These are phyloP conservation scores for Heterococcus sp. DNA, from an alignment of 108 stramenopile species.

Conservation along the genomic window DNA sequence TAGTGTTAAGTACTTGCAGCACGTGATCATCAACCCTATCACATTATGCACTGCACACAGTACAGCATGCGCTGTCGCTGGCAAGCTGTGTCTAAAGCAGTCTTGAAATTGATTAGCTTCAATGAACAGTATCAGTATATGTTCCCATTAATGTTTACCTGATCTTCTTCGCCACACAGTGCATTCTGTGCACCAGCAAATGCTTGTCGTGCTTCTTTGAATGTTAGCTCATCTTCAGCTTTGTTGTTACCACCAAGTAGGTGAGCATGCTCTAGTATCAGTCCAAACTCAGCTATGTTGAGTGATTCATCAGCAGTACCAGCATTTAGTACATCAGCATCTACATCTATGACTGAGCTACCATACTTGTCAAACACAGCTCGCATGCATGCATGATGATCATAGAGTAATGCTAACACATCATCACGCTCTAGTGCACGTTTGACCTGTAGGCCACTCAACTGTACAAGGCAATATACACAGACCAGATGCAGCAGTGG, in stretches of 20 bases:
- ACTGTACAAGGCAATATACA: background rate
- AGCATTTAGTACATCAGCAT: conserved; percentile 1
- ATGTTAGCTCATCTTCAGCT: conserved; percentile 28
- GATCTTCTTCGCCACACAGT: conserved; percentile 24
- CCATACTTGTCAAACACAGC: conserved; percentile 29
- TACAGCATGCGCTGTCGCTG: too few species aligned
- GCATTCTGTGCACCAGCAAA: conserved; percentile 38
- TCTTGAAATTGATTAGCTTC: too few species aligned
- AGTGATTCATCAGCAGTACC: background rate
- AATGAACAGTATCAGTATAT: too few species aligned
- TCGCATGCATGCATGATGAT: conserved; percentile 4
- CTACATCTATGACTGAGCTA: conserved; percentile 1
- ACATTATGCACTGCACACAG: too few species aligned
- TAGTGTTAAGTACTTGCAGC: too few species aligned
- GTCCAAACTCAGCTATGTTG: conserved; percentile 11
- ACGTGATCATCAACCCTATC: too few species aligned
- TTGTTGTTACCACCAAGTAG: conserved; percentile 25
- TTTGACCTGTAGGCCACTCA: background rate
- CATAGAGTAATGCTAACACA: conserved; percentile 3
- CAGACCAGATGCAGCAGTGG: background rate
- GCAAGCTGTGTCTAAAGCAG: too few species aligned
- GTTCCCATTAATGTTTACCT: too few species aligned
- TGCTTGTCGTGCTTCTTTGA: conserved; percentile 30
- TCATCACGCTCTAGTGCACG: conserved; percentile 20
- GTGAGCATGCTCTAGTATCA: conserved; percentile 7